These are phyloP conservation scores for Populus ilicifolia DNA, from an alignment of 345 rosid genomes.

Conservation along the genomic window DNA sequence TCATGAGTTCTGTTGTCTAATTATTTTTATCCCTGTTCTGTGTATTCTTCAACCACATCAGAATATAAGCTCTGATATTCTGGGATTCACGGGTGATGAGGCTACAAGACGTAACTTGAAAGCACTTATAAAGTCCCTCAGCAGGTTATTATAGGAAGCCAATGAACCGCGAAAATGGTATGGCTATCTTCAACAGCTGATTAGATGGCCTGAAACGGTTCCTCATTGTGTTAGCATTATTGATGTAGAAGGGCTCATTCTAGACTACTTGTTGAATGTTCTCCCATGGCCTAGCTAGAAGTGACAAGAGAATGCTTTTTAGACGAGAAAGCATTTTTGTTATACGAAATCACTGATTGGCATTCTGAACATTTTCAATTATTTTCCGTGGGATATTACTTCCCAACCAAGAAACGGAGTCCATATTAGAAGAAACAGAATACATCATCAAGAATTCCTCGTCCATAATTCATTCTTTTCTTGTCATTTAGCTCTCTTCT, in stretches of 20 bases:
- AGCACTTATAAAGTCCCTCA: conserved; percentile 87
- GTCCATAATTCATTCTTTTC: neutral
- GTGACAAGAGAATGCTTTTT: neutral
- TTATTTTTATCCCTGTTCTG: neutral
- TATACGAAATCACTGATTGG: neutral
- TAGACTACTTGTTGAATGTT: neutral
- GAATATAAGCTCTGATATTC: conserved; percentile 92
- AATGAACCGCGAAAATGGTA: neutral
- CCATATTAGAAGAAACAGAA: neutral
- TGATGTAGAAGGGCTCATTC: neutral
- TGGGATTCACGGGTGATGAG: conserved; percentile 99
- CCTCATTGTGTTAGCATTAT: neutral
- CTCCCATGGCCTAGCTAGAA: neutral
- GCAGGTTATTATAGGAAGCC: conserved; percentile 71
- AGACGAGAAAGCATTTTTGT: neutral
- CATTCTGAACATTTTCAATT: neutral
- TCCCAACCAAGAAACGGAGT: neutral
- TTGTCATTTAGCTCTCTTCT: too few species aligned
- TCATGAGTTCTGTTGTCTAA: neutral
- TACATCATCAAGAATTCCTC: neutral
- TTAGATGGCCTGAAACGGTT: neutral
- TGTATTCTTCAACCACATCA: conserved; percentile 27
- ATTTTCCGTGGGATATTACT: neutral
- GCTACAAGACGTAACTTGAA: conserved; percentile 80
- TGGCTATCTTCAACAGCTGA: neutral